A percentile compares a stretch with the other conserved stretches of the same genome.
phyloP scores from a whole-genome alignment of 2,329 filamentous ascomycete genomes.

The Pseudogymnoascus sp. region DNA sequence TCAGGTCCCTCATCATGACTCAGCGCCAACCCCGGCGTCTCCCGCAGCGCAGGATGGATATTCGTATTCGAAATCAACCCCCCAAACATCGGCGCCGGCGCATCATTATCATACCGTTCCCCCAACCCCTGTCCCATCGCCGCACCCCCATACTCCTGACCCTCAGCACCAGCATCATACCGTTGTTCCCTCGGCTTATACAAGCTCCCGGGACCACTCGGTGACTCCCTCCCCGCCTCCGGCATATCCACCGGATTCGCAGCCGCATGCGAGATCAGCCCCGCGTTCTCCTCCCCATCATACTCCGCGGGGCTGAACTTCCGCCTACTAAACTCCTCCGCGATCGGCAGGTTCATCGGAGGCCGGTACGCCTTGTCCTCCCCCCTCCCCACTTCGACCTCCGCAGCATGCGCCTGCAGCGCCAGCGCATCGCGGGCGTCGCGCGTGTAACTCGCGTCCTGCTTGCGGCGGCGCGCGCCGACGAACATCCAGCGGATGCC shows the following conservation, averaged over 20 bases:
- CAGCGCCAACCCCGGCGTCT: not conserved
- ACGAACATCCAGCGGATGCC: slow-evolving; percentile 75
- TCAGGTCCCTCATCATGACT: not conserved
- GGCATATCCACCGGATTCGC: slow-evolving; percentile 18
- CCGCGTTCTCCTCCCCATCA: slow-evolving; percentile 20
- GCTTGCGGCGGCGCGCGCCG: slow-evolving; percentile 53
- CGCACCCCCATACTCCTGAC: not conserved
- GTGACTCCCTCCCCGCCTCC: not conserved
- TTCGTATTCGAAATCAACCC: not conserved
- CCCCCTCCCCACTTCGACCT: not conserved
- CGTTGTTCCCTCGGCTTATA: slow-evolving; percentile 24
- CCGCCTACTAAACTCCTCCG: slow-evolving; percentile 24
- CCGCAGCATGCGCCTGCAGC: not conserved
- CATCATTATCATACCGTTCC: not conserved
- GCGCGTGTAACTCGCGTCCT: slow-evolving; percentile 41
- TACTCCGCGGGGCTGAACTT: slow-evolving; percentile 15
- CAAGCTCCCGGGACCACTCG: not conserved
- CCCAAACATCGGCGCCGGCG: not conserved
- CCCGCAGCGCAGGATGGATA: not conserved
- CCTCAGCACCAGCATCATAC: slow-evolving; percentile 22
- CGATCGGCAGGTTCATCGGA: slow-evolving; percentile 20
- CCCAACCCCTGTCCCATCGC: not conserved
- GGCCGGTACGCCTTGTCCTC: not conserved
- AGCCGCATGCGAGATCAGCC: slow-evolving; percentile 25
- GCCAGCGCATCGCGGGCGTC: not conserved